A percentile compares a stretch with the other conserved stretches of the same genome.
These are phyloP conservation scores for Aureobasidium sp. DNA, from an alignment of 2,329 filamentous ascomycete genomes.

Conservation along the genomic window DNA sequence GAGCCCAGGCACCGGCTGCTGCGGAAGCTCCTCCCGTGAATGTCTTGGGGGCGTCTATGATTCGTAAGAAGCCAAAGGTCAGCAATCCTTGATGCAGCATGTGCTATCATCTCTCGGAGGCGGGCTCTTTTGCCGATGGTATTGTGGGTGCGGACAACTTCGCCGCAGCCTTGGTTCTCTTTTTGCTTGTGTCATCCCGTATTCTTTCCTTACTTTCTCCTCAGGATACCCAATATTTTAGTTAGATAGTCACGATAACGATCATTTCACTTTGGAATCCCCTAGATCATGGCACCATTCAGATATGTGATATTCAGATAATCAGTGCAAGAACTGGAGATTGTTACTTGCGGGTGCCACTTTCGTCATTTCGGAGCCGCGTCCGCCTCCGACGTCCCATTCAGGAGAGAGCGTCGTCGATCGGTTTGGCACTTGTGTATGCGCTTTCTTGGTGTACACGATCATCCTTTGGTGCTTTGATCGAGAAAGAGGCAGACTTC, in stretches of 20 bases:
- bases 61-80: constrained; percentile 53
- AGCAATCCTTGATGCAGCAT: not conserved
- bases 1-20: not conserved
- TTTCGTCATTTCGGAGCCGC: too few relatives aligned
- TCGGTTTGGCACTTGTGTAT: too few relatives aligned
- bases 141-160: not conserved
- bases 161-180: not conserved
- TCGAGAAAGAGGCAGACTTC: too few relatives aligned
- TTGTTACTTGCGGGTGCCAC: too few relatives aligned
- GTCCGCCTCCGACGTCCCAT: too few relatives aligned
- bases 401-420: too few relatives aligned
- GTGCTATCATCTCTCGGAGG: not conserved
- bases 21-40: constrained; percentile 33
- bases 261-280: not conserved
- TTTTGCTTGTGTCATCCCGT: not conserved
- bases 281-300: too few relatives aligned
- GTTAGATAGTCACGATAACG: not conserved
- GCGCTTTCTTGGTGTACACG: not conserved
- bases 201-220: not conserved
- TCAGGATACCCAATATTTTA: not conserved
- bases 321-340: too few relatives aligned
- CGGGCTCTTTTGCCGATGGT: not conserved
- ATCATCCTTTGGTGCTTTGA: not conserved
- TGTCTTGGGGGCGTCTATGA: constrained; percentile 43
- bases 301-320: too few relatives aligned